phyloP scores from a whole-genome alignment of 2,329 filamentous ascomycete genomes.

The Sporothrix phasma region DNA sequence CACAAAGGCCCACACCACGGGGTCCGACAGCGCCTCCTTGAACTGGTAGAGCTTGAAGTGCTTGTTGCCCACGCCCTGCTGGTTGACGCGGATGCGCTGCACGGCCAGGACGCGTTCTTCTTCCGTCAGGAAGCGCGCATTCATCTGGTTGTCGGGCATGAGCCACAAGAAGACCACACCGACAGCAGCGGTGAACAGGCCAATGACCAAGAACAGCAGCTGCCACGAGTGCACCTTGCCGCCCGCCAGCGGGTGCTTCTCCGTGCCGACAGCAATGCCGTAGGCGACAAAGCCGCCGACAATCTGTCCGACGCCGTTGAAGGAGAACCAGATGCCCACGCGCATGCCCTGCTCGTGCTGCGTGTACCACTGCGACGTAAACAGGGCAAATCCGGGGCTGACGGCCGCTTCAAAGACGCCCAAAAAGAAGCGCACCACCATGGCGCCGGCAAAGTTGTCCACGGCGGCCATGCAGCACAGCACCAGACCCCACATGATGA shows the following conservation, averaged over 20 bases:
- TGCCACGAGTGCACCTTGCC: slow-evolving; percentile 49
- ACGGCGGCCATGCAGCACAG: slow-evolving; percentile 54
- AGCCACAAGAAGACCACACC: slow-evolving; percentile 40
- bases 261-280: slow-evolving; percentile 40
- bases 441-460: slow-evolving; percentile 48
- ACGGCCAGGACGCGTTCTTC: slow-evolving; percentile 46
- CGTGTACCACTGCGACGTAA: slow-evolving; percentile 65
- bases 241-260: slow-evolving; percentile 24
- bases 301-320: slow-evolving; percentile 35
- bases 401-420: slow-evolving; percentile 60
- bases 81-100: slow-evolving; percentile 50
- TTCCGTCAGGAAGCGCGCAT: slow-evolving; percentile 39
- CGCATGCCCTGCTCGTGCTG: slow-evolving; percentile 55
- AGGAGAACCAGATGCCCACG: slow-evolving; percentile 58
- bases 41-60: slow-evolving; percentile 57
- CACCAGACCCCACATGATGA: slow-evolving; percentile 50
- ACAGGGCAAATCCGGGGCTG: slow-evolving; percentile 57
- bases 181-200: slow-evolving; percentile 39
- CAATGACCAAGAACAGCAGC: slow-evolving; percentile 47
- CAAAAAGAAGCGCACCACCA: slow-evolving; percentile 57
- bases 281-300: slow-evolving; percentile 32
- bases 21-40: slow-evolving; percentile 29
- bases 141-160: slow-evolving; percentile 35
- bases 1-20: slow-evolving; percentile 30
- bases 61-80: slow-evolving; percentile 59